These are phyloP conservation scores for Phaeosphaeria sp. DNA, from an alignment of 2,329 filamentous ascomycete species.

Conservation along the genomic window DNA sequence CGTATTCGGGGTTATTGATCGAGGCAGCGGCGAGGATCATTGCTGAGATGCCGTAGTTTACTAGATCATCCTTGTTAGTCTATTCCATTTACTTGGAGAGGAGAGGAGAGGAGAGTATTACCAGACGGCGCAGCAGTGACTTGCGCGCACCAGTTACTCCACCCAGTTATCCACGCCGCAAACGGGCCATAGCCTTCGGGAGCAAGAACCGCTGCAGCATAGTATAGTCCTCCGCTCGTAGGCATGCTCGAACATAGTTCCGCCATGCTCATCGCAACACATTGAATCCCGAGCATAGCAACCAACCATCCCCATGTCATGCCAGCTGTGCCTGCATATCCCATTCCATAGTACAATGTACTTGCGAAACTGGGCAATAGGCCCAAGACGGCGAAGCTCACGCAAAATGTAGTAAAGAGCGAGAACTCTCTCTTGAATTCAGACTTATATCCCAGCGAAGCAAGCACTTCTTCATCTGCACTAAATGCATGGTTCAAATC, in stretches of 20 bases:
- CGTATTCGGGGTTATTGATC: conserved; percentile 71
- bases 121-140: conserved; percentile 68
- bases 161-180: conserved; percentile 72
- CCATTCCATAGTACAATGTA: conserved; percentile 74
- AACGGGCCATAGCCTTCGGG: conserved; percentile 70
- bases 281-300: conserved; percentile 75
- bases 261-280: conserved; percentile 69
- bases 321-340: conserved; percentile 54
- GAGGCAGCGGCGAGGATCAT: conserved; percentile 76
- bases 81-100: background rate
- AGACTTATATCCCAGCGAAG: conserved; percentile 67
- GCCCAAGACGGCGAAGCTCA: conserved; percentile 76
- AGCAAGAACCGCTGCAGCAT: conserved; percentile 74
- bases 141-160: conserved; percentile 74
- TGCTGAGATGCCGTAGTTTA: conserved; percentile 70
- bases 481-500: conserved; percentile 53
- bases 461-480: conserved; percentile 67
- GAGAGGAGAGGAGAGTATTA: conserved; percentile 13
- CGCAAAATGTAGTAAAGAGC: conserved; percentile 76
- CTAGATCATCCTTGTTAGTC: conserved; percentile 37
- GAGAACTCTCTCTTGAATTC: conserved; percentile 75
- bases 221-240: conserved; percentile 75
- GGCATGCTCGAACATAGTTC: conserved; percentile 78
- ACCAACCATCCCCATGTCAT: conserved; percentile 80
- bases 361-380: conserved; percentile 74